Conservation (phyloP, 305 asterid genomes). For the Fraxinus angustifolia region DNA sequence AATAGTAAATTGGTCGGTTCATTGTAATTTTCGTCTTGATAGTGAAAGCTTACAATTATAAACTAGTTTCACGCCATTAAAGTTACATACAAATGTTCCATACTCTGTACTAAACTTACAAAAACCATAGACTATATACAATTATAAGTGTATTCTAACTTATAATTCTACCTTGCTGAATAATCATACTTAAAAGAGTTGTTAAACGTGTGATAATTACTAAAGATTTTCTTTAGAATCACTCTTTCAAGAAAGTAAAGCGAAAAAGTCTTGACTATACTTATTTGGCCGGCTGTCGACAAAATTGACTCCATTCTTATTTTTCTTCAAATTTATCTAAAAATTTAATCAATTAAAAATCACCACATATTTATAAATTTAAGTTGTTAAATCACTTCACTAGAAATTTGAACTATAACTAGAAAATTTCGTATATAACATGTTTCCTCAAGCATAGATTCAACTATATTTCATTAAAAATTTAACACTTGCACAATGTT, state of each 20-base stretch:
- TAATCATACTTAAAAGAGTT: background rate
- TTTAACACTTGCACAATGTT: background rate
- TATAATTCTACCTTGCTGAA: background rate
- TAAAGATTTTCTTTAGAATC: background rate
- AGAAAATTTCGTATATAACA: background rate
- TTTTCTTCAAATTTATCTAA: background rate
- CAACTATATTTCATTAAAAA: background rate
- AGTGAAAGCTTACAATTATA: background rate
- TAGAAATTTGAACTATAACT: background rate
- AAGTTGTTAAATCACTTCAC: background rate
- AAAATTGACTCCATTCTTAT: background rate
- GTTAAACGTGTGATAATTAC: background rate
- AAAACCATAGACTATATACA: background rate
- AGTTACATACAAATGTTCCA: background rate
- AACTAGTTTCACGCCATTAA: background rate
- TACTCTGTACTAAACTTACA: background rate
- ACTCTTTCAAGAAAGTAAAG: background rate
- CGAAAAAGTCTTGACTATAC: background rate
- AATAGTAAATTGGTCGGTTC: too few species aligned
- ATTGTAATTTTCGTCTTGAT: background rate
- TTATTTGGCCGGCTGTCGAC: background rate
- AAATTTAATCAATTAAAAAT: too few species aligned
- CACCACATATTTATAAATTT: background rate
- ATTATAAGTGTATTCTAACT: background rate
- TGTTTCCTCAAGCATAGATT: background rate